phyloP scores from a whole-genome alignment of 345 rosid genomes.

The Hypericum perforatum region DNA sequence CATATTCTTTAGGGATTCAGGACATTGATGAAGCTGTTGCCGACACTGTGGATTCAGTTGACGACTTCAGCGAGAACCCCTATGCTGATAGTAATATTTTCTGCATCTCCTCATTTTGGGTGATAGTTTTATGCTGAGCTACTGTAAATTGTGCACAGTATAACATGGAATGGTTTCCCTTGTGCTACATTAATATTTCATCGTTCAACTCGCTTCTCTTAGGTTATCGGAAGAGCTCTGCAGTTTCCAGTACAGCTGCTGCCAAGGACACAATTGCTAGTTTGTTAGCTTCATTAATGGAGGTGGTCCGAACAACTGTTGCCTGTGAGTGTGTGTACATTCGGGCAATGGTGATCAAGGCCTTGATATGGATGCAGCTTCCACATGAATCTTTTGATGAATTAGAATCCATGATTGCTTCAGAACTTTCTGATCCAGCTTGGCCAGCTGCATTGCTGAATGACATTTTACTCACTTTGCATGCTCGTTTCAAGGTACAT shows the following conservation, averaged over 20 bases:
- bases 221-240: slow-evolving; percentile 60
- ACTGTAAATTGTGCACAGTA: too few species aligned
- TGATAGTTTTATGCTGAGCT: too few species aligned
- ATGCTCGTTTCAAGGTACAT: slow-evolving; percentile 98
- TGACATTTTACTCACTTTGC: slow-evolving; percentile 91
- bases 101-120: not conserved
- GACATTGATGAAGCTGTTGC: slow-evolving; percentile 84
- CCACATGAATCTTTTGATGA: slow-evolving; percentile 91
- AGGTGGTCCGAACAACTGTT: slow-evolving; percentile 96
- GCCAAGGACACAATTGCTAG: slow-evolving; percentile 87
- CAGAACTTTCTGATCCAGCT: slow-evolving; percentile 96
- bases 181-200: slow-evolving; percentile 5
- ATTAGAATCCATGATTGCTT: slow-evolving; percentile 86
- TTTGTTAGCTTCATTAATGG: slow-evolving; percentile 88
- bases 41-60: slow-evolving; percentile 49
- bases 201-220: slow-evolving; percentile 1
- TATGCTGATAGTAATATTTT: slow-evolving; percentile 61
- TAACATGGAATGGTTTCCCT: not conserved
- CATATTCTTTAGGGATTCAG: slow-evolving; percentile 81
- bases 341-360: slow-evolving; percentile 97
- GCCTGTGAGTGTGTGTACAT: slow-evolving; percentile 99
- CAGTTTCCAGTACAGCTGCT: slow-evolving; percentile 53
- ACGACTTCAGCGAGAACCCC: slow-evolving; percentile 67
- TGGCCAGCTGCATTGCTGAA: slow-evolving; percentile 93
- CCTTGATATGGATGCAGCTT: slow-evolving; percentile 99